Percentiles rank a stretch among this genome's conserved stretches.
Evolutionary conservation across 108 stramenopile species (phyloP).

Genomic region (Fistulifera pelliculosa): DNA sequence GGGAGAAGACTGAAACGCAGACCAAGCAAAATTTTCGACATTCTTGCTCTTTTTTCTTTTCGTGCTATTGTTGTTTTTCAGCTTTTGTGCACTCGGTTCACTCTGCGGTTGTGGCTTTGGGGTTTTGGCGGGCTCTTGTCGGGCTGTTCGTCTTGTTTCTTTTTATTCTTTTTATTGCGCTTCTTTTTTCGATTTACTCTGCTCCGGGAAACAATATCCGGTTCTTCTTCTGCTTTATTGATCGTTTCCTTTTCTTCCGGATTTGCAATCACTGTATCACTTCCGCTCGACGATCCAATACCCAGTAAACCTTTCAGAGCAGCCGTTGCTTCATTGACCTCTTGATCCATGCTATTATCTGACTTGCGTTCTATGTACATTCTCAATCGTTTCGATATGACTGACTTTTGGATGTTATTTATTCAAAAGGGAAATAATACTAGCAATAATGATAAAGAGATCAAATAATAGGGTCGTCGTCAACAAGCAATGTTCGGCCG

Average conservation of each 20-base stretch:
- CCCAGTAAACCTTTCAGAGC: conserved; percentile 42
- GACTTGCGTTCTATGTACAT: too few relatives aligned
- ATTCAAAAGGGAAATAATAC: too few relatives aligned
- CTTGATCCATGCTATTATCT: not conserved
- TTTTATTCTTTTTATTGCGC: conserved; percentile 6
- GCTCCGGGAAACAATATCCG: not conserved
- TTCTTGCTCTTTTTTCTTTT: conserved; percentile 23
- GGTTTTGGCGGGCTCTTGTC: not conserved
- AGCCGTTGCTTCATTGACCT: conserved; percentile 35
- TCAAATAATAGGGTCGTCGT: too few relatives aligned
- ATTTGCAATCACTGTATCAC: not conserved
- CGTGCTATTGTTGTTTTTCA: conserved; percentile 2
- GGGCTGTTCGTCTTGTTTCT: conserved; percentile 4
- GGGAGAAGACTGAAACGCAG: conserved; percentile 75
- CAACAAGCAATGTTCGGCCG: too few relatives aligned
- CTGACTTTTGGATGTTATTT: too few relatives aligned
- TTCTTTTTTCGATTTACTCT: conserved; percentile 6
- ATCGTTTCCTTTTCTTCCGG: not conserved
- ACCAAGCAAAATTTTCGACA: conserved; percentile 65
- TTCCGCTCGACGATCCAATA: conserved; percentile 19
- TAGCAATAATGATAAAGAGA: too few relatives aligned
- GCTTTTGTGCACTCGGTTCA: conserved; percentile 5
- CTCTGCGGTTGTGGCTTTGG: not conserved
- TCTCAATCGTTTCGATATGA: too few relatives aligned
- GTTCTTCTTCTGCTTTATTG: conserved; percentile 10